A percentile compares a stretch with the other conserved stretches of the same genome.
Evolutionary conservation across 2,329 filamentous ascomycete genomes (phyloP).

Genomic region (Aspergillus awamori): DNA sequence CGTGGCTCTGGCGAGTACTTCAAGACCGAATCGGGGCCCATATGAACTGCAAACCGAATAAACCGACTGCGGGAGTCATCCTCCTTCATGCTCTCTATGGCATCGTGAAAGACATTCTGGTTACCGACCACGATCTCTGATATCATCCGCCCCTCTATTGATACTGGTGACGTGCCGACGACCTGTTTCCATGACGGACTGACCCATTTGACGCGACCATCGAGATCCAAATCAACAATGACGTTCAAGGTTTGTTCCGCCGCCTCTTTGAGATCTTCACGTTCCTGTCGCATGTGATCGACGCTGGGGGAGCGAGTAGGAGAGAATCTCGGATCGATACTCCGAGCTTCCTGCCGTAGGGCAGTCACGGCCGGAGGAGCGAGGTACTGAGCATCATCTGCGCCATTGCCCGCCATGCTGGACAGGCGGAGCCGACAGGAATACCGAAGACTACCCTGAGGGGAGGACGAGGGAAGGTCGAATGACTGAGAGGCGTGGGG

Average conservation of each 20-base stretch:
- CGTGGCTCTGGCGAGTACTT: conserved; percentile 46
- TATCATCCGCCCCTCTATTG: conserved; percentile 75
- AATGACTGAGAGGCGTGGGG: conserved; percentile 9
- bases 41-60: conserved; percentile 74
- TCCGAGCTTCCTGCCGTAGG: conserved; percentile 48
- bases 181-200: conserved; percentile 95
- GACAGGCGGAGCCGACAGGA: conserved; percentile 21
- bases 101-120: conserved; percentile 76
- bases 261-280: conserved; percentile 90
- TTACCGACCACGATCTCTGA: conserved; percentile 80
- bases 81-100: conserved; percentile 83
- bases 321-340: conserved; percentile 35
- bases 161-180: conserved; percentile 74
- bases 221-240: conserved; percentile 89
- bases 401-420: conserved; percentile 49
- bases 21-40: conserved; percentile 71
- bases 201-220: conserved; percentile 91
- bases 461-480: conserved; percentile 6
- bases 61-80: conserved; percentile 93
- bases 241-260: conserved; percentile 96
- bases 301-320: conserved; percentile 71
- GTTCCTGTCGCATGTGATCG: conserved; percentile 88
- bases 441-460: conserved; percentile 12
- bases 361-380: conserved; percentile 49
- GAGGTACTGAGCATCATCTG: conserved; percentile 42